These are phyloP conservation scores for Leonotis leonurus DNA, from an alignment of 257 asterid genomes.

Conservation along the genomic window DNA sequence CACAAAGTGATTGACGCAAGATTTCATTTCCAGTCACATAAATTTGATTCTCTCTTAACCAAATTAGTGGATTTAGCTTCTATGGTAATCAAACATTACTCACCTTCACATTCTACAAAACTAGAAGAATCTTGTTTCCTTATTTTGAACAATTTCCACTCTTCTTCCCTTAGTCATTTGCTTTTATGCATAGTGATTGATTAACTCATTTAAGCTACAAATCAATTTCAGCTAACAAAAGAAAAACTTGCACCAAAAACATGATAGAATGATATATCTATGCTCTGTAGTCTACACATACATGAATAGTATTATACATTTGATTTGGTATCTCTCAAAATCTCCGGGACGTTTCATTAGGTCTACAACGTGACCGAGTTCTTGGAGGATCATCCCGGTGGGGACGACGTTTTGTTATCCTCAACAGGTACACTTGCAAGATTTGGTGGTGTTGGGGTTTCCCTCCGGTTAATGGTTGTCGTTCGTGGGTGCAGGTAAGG, in stretches of 20 bases:
- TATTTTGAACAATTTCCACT: not conserved
- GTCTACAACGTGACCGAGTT: slow-evolving; percentile 77
- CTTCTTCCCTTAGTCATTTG: not conserved
- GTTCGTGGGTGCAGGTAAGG: slow-evolving; percentile 48
- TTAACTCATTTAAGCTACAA: not conserved
- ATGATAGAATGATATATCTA: not conserved
- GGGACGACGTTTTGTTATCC: slow-evolving; percentile 71
- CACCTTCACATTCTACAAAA: not conserved
- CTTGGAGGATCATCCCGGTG: slow-evolving; percentile 93
- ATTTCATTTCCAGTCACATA: not conserved
- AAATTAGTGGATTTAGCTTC: not conserved
- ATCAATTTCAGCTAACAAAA: not conserved
- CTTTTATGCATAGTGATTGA: not conserved
- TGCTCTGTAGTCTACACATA: not conserved
- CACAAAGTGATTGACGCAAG: not conserved
- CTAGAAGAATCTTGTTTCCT: not conserved
- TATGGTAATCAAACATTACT: not conserved
- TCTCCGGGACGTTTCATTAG: slow-evolving; percentile 22
- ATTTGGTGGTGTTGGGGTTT: not conserved
- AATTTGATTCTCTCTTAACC: not conserved
- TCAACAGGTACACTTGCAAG: slow-evolving; percentile 51
- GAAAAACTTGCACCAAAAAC: not conserved
- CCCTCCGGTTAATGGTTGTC: not conserved
- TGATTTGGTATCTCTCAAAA: not conserved
- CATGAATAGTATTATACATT: not conserved